Conservation (phyloP, 2,329 filamentous ascomycete species). For the Aureobasidium namibiae region DNA sequence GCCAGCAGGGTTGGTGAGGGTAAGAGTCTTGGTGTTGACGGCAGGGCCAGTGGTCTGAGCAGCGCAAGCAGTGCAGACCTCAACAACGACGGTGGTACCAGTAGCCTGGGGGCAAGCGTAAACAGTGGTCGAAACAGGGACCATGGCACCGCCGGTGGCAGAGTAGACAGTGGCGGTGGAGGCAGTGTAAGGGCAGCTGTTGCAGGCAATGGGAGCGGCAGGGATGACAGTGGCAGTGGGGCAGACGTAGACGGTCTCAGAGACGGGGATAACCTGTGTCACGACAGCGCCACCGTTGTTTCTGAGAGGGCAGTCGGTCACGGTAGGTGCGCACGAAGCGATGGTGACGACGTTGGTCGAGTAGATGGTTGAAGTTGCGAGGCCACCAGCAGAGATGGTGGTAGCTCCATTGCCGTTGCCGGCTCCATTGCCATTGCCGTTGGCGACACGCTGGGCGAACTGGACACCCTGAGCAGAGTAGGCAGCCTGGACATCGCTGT, state of each 20-base stretch:
- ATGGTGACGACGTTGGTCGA: conserved; percentile 15
- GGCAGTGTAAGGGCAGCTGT: conserved; percentile 8
- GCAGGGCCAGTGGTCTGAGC: conserved; percentile 11
- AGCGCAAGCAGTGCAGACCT: conserved; percentile 8
- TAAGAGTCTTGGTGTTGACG: background rate
- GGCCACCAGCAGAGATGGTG: background rate
- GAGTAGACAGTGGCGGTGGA: conserved; percentile 7
- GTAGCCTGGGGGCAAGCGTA: background rate
- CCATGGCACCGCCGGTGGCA: background rate
- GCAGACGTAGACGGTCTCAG: conserved; percentile 6
- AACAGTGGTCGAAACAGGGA: background rate
- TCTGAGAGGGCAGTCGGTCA: conserved; percentile 14
- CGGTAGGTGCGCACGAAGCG: conserved; percentile 14
- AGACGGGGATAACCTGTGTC: conserved; percentile 2
- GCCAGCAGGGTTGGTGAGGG: conserved; percentile 4
- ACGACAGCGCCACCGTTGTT: background rate
- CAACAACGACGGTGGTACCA: background rate
- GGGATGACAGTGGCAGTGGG: background rate
- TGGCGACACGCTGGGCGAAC: conserved; percentile 8
- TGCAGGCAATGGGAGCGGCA: conserved; percentile 8
- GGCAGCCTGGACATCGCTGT: conserved; percentile 5
- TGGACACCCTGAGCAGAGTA: background rate
- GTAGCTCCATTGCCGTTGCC: background rate
- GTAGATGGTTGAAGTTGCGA: conserved; percentile 14
- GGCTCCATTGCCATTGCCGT: background rate